Conservation (phyloP, 2,329 filamentous ascomycete species). For the Botryotinia globosa region DNA sequence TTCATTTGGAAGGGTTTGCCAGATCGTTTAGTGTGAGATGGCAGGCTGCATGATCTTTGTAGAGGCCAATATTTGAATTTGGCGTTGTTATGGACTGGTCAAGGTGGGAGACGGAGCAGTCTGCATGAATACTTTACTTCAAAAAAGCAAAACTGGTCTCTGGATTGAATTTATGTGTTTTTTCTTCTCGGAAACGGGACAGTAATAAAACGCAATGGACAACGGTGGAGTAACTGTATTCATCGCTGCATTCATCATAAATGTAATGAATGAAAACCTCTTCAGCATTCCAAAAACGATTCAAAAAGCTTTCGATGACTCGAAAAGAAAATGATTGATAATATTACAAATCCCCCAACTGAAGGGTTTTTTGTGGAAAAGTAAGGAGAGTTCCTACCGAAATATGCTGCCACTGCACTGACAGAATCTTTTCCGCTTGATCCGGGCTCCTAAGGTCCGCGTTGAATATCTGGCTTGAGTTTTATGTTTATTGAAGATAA, state of each 20-base stretch:
- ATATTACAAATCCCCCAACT: not conserved
- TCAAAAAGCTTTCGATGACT: not conserved
- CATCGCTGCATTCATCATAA: not conserved
- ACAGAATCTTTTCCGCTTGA: not conserved
- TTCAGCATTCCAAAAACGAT: not conserved
- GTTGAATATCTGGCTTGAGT: not conserved
- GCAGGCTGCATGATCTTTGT: not conserved
- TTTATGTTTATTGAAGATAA: not conserved
- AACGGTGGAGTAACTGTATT: not conserved
- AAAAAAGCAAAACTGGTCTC: not conserved
- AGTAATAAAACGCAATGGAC: not conserved
- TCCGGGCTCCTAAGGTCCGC: not conserved
- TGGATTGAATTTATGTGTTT: not conserved
- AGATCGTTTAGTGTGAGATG: constrained; percentile 9
- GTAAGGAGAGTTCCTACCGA: not conserved
- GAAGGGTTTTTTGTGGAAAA: not conserved
- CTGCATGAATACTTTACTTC: not conserved
- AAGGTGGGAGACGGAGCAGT: not conserved
- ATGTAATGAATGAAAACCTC: not conserved
- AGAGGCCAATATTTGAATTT: not conserved
- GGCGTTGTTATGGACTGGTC: too few relatives aligned
- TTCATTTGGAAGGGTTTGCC: not conserved
- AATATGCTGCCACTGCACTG: not conserved
- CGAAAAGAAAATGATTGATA: not conserved
- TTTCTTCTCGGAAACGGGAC: not conserved